Base-by-base conservation (phyloP, 1,284 basidiomycete species). In the Vanrija sp. region DNA sequence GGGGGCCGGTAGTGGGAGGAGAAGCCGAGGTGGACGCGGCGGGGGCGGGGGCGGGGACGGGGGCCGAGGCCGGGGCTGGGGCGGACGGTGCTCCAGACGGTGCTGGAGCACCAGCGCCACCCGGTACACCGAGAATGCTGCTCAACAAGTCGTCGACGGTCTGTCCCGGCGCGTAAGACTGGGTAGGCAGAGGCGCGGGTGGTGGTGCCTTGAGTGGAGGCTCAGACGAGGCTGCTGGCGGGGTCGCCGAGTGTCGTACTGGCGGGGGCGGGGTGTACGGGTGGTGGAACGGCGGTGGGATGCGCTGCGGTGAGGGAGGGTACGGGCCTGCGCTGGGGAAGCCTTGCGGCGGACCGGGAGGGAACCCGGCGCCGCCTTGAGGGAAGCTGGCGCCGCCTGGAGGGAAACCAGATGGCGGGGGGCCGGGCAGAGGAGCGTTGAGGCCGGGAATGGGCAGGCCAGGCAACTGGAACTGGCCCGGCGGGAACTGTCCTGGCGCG, bases 81-180 rank as follows among this genome's bases (percentile, higher is more conserved):
- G 19, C n/a, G 10, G 19, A 12, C n/a, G 18, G 7, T 2, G 40
- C n/a, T n/a, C 8, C n/a, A 2, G 19, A 12, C n/a, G 18, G 7
- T 2, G 40, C n/a, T n/a, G 40, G 40, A 1, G n/a, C 40, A 8
- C 9, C 19, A 6, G 7, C 5, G n/a, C 16, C 40, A 42, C 40
- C 40, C 5, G n/a, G 40, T 16, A n/a, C 40, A 42, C 69, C 71
- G 1, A 73, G 59, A 12, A 74, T 68, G 34, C 66, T 67, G 49
- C 60, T 68, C 21, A 74, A 58, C 10, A 74, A 55, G 53, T 74
- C 71, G 43, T 70, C 69, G n/a, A 69, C 72, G 1, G 71, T 73
- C 53, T 73, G 65, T 14, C 66, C 68, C 3, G 70, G 67, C 12
- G 66, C 59, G 18, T 50, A 56, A 10, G 45, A 26, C 1, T 55